A percentile compares a stretch with the other conserved stretches of the same genome.
Conservation (phyloP, 1,139 yeast species). For the Yamadazyma buinensis region DNA sequence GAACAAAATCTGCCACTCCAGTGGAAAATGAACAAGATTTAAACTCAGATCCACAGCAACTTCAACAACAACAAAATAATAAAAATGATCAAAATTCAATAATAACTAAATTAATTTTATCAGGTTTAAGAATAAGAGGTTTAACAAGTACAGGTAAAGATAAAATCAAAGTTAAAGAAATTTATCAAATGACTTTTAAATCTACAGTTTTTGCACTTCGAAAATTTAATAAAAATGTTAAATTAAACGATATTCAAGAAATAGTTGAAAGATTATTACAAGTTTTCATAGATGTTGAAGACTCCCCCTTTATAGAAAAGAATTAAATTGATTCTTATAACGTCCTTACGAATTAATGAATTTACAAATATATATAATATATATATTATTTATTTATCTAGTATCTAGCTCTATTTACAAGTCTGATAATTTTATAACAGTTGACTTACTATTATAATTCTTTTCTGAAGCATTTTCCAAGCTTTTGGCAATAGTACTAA, state of each 20-base stretch:
- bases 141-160: slow-evolving; percentile 32
- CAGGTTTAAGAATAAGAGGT: slow-evolving; percentile 44
- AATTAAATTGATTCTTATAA: neutral
- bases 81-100: slow-evolving; percentile 33
- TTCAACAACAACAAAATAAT: too few relatives aligned
- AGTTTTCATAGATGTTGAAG: slow-evolving; percentile 27
- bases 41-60: too few relatives aligned
- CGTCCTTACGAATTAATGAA: neutral
- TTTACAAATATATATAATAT: neutral
- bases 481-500: slow-evolving; percentile 27
- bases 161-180: slow-evolving; percentile 35
- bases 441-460: slow-evolving; percentile 17
- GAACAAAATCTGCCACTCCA: slow-evolving; percentile 11
- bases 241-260: slow-evolving; percentile 32
- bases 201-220: slow-evolving; percentile 39
- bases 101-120: slow-evolving; percentile 32
- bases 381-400: neutral
- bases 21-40: slow-evolving; percentile 10
- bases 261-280: slow-evolving; percentile 35
- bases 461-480: slow-evolving; percentile 30
- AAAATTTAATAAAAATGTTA: slow-evolving; percentile 22
- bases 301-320: slow-evolving; percentile 12
- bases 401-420: slow-evolving; percentile 11
- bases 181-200: slow-evolving; percentile 41
- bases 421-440: slow-evolving; percentile 14